Evolutionary conservation across 2,329 filamentous ascomycete genomes (phyloP).

Genomic region (Ilyonectria sp.): DNA sequence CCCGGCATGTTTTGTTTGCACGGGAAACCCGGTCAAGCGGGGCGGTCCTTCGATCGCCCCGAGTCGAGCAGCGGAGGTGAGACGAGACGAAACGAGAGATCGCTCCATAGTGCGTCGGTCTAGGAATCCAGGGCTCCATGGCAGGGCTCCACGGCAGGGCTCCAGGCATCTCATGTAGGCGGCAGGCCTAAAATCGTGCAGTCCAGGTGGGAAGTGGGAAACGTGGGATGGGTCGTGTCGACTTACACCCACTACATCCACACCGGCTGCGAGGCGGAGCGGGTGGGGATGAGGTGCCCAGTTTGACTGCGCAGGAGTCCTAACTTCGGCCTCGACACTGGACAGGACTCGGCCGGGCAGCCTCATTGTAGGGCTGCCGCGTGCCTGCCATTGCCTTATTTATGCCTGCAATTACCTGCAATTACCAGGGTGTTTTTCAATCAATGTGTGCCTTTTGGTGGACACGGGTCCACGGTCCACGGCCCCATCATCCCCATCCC

Average conservation of each 20-base stretch:
- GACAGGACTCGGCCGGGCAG: conserved; percentile 2
- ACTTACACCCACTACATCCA: conserved; percentile 7
- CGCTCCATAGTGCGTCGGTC: not conserved
- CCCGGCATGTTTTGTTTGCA: not conserved
- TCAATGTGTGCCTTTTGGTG: not conserved
- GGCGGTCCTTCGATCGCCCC: not conserved
- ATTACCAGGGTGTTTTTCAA: not conserved
- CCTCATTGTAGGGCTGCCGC: not conserved
- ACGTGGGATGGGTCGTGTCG: conserved; percentile 3
- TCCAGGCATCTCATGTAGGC: not conserved
- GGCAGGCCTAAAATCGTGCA: not conserved
- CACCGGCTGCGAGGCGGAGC: conserved; percentile 2
- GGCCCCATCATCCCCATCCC: not conserved
- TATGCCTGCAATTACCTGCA: no score
- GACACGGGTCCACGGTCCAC: not conserved
- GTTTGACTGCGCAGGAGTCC: not conserved
- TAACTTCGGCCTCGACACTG: not conserved
- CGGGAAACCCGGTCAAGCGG: not conserved
- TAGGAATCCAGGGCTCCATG: not conserved
- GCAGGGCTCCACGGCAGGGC: not conserved
- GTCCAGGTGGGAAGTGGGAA: not conserved
- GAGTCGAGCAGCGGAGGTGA: not conserved
- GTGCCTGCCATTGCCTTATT: not conserved
- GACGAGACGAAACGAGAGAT: not conserved
- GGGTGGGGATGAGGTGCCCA: not conserved